Conservation (phyloP, 306 rosid genomes). For the Arachis hypogaea region DNA sequence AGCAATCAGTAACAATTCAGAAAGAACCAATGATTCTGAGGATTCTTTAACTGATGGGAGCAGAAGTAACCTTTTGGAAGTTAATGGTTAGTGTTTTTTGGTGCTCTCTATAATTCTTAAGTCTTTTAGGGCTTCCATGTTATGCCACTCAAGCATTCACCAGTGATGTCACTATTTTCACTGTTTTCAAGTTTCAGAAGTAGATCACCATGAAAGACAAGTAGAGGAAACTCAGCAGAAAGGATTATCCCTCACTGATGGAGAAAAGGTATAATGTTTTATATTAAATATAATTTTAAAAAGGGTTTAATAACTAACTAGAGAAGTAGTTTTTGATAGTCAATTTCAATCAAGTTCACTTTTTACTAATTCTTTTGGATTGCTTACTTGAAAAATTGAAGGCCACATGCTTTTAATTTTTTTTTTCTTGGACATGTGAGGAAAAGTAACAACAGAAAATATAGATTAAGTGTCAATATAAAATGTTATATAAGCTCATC, state of each 20-base stretch:
- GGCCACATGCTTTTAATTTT: conserved; percentile 10
- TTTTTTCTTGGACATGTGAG: not conserved
- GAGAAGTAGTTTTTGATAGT: no score
- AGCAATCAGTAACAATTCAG: conserved; percentile 28
- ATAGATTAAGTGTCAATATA: no score
- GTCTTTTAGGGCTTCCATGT: conserved; percentile 14
- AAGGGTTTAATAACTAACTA: no score
- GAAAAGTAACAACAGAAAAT: not conserved
- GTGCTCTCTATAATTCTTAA: conserved; percentile 13
- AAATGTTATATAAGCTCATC: no score
- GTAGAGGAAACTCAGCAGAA: conserved; percentile 46
- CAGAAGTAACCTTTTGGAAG: conserved; percentile 42
- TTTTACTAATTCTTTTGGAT: conserved; percentile 27
- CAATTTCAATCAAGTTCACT: no score
- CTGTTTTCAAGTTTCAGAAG: conserved; percentile 53
- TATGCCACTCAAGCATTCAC: conserved; percentile 26
- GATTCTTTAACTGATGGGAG: conserved; percentile 47
- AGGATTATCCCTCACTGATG: conserved; percentile 38
- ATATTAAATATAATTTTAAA: no score
- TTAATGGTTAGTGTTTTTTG: conserved; percentile 54
- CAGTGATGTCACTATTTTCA: conserved; percentile 30
- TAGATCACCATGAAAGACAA: conserved; percentile 41
- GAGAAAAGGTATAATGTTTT: conserved; percentile 53
- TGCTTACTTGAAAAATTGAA: conserved; percentile 5
- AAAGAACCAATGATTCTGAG: conserved; percentile 39